These are phyloP conservation scores for Globisporangium carolinianum DNA, from an alignment of 352 stramenopile species.

Conservation along the genomic window DNA sequence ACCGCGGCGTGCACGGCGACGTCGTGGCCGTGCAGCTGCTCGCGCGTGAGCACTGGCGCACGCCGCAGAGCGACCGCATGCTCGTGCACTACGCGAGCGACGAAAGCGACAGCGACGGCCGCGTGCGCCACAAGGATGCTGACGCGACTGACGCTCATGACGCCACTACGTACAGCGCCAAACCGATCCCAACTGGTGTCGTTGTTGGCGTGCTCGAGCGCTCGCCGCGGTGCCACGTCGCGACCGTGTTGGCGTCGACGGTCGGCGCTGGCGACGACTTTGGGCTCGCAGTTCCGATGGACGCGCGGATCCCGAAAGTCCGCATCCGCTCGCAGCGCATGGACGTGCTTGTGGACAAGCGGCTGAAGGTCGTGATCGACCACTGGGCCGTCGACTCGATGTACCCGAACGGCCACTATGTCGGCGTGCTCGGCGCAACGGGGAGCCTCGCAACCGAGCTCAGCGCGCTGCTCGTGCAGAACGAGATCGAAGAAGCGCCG, in stretches of 20 bases:
- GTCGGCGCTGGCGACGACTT: constrained; percentile 55
- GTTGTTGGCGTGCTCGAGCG: constrained; percentile 86
- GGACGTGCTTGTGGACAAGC: constrained; percentile 65
- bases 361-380: constrained; percentile 80
- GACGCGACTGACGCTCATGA: constrained; percentile 3
- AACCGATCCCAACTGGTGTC: constrained; percentile 56
- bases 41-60: constrained; percentile 67
- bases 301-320: constrained; percentile 71
- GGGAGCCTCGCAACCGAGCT: constrained; percentile 74
- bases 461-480: constrained; percentile 71
- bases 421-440: constrained; percentile 52
- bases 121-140: constrained; percentile 8
- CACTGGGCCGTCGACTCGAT: constrained; percentile 69
- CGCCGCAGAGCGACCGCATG: constrained; percentile 48
- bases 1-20: constrained; percentile 97
- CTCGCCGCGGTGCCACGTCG: constrained; percentile 53
- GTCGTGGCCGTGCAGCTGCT: constrained; percentile 93
- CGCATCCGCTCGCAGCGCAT: constrained; percentile 75
- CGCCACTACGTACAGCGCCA: not conserved
- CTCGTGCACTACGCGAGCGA: constrained; percentile 66
- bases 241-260: constrained; percentile 64
- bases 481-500: constrained; percentile 73
- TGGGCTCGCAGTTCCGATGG: constrained; percentile 77
- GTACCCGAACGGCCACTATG: constrained; percentile 79
- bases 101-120: constrained; percentile 23